Conservation (phyloP, 2,329 filamentous ascomycete species). For the Arthrobotrys entomopaga region DNA sequence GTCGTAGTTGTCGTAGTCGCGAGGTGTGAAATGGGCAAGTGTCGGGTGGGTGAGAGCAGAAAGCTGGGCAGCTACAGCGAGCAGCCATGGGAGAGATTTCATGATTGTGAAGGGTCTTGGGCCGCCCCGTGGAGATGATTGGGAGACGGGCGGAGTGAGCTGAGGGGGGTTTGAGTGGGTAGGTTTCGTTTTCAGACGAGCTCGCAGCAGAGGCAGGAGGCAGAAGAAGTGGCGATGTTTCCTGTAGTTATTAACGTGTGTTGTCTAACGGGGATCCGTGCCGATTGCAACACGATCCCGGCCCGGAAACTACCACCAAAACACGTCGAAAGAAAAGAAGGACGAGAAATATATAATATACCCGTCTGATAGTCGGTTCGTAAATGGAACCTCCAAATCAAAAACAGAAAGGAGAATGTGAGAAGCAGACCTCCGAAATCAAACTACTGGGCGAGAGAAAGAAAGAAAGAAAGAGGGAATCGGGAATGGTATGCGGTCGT, state of each 20-base stretch:
- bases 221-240: slow-evolving; percentile 32
- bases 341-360: neutral
- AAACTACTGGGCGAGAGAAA: neutral
- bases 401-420: neutral
- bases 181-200: slow-evolving; percentile 5
- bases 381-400: too few relatives aligned
- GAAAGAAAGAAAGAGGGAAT: neutral
- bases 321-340: neutral
- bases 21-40: slow-evolving; percentile 63
- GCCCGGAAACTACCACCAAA: neutral
- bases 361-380: neutral
- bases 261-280: slow-evolving; percentile 25
- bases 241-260: slow-evolving; percentile 17
- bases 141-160: neutral
- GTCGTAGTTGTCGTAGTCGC: slow-evolving; percentile 82
- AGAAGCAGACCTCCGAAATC: neutral
- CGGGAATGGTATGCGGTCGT: slow-evolving; percentile 11
- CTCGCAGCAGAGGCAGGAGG: neutral
- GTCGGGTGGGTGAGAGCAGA: slow-evolving; percentile 47
- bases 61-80: slow-evolving; percentile 31
- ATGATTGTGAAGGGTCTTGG: slow-evolving; percentile 29
- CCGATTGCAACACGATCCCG: slow-evolving; percentile 14
- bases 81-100: slow-evolving; percentile 47
- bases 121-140: slow-evolving; percentile 2
- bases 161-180: slow-evolving; percentile 1